A percentile compares a stretch with the other conserved stretches of the same genome.
Conservation (phyloP, 1,139 yeast genomes). For the Geotrichum siamense region DNA sequence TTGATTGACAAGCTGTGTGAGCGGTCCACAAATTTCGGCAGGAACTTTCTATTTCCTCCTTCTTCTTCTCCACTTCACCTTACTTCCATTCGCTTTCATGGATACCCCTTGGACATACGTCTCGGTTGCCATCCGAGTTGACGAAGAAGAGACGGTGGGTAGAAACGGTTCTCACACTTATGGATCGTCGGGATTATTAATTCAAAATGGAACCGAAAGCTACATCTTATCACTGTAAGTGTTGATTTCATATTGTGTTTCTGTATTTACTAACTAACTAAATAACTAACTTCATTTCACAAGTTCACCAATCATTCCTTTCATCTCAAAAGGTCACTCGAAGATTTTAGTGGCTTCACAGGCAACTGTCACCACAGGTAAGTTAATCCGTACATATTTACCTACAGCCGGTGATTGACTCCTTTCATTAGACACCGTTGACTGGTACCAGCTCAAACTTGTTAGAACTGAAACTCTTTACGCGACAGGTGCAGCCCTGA, state of each 20-base stretch:
- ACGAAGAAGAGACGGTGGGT: conserved; percentile 2
- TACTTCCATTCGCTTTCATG: too few species aligned
- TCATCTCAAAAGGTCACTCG: not conserved
- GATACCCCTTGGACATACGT: conserved; percentile 15
- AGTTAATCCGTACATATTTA: not conserved
- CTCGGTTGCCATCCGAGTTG: conserved; percentile 13
- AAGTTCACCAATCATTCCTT: conserved; percentile 11
- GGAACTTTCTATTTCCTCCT: too few species aligned
- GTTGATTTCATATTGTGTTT: not conserved
- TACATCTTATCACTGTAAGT: conserved; percentile 13
- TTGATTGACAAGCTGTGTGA: too few species aligned
- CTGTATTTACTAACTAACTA: not conserved
- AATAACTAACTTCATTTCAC: too few species aligned
- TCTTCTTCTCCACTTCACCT: too few species aligned
- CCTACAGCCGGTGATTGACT: not conserved
- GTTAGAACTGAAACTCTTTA: conserved; percentile 2
- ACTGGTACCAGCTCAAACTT: conserved; percentile 14
- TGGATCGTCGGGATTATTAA: conserved; percentile 16
- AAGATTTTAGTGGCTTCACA: conserved; percentile 5
- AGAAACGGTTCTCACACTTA: conserved; percentile 9
- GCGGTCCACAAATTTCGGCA: too few species aligned
- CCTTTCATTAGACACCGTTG: conserved; percentile 9
- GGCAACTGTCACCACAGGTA: conserved; percentile 9
- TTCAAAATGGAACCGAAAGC: conserved; percentile 2
- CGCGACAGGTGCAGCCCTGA: conserved; percentile 2